Percentiles rank a stretch among this genome's conserved stretches.
These are phyloP conservation scores for Domatiomyces catenatus DNA, from an alignment of 2,329 filamentous ascomycete genomes.

Conservation along the genomic window DNA sequence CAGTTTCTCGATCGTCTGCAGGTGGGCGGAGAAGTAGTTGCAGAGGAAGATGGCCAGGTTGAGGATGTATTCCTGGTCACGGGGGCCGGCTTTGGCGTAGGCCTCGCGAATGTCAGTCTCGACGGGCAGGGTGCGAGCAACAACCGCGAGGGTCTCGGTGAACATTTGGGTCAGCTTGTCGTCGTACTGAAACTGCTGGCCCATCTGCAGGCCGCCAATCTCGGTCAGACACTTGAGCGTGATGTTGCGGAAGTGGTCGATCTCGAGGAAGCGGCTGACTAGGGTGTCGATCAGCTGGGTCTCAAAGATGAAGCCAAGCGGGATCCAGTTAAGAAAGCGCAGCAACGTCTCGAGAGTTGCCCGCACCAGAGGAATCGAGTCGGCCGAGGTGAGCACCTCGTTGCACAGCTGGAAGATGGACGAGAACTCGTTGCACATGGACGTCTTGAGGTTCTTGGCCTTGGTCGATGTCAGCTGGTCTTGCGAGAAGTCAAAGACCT, in stretches of 20 bases:
- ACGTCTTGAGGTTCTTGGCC: constrained; percentile 90
- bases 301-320: constrained; percentile 96
- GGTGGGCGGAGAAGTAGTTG: constrained; percentile 90
- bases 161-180: constrained; percentile 98
- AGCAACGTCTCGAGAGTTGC: constrained; percentile 92
- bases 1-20: constrained; percentile 86
- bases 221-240: constrained; percentile 94
- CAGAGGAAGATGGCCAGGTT: constrained; percentile 90
- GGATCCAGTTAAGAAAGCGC: constrained; percentile 98
- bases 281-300: constrained; percentile 90
- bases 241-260: constrained; percentile 89
- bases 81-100: constrained; percentile 78
- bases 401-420: constrained; percentile 96
- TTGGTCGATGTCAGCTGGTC: constrained; percentile 99
- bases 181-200: constrained; percentile 61
- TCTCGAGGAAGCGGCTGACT: constrained; percentile 78
- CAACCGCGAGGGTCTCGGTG: constrained; percentile 83
- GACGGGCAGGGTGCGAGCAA: constrained; percentile 83
- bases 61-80: constrained; percentile 94
- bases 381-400: constrained; percentile 81
- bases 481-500: constrained; percentile 96
- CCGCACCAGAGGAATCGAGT: constrained; percentile 76
- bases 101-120: constrained; percentile 80
- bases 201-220: constrained; percentile 84
- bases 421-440: constrained; percentile 97